Base-by-base conservation (phyloP, 495 filamentous ascomycete species). In the Penicillium pancosmium region DNA sequence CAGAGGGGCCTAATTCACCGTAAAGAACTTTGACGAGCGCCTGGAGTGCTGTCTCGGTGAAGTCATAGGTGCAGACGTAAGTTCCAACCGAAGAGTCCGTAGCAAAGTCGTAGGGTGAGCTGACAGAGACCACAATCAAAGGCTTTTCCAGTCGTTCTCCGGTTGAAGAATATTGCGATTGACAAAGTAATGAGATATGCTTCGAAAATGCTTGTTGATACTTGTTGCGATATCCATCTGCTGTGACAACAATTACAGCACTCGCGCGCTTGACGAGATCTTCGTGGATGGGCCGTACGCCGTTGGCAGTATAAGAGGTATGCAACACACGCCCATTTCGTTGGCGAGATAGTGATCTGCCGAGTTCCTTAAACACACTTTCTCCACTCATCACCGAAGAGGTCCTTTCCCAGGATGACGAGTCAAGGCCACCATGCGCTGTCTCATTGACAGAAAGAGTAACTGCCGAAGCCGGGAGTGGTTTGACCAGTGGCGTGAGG, bases 91-190 rank as follows among this genome's bases (percentile, higher is more conserved):
- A 82, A 52, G 86, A 84, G 59, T 96, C 92, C 86, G 90, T 92
- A n/a, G 91, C 92, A 71, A 96, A 96, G 70, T 96, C 92, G 71
- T 95, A 96, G 1, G 92, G 92, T 8, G 91, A 95, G 72, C 91
- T 95, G 53, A 92, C 91, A 3, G 91, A 86, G n/a, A 96, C 87
- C 33, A 95, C 92, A 41, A 95, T 81, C 33, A 96, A 73, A 6
- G 86, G 86, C 65, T 85, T 88, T 63, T 85, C 84, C 7, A 73
- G 69, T 55, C 79, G 81, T 56, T 87, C 84, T 4, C 82, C 83
- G 7, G 81, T 72, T 8, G 76, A 68, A 10, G 79, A 77, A 50
- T 77, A 80, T 52, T 84, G 80, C 25, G 88, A 88, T 71, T 90
- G 92, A 72, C 92, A 96, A 72, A 96, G 92, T 87, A 93, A 92